Evolutionary conservation across 345 rosid genomes (phyloP).

Genomic region (Populus tremula): DNA sequence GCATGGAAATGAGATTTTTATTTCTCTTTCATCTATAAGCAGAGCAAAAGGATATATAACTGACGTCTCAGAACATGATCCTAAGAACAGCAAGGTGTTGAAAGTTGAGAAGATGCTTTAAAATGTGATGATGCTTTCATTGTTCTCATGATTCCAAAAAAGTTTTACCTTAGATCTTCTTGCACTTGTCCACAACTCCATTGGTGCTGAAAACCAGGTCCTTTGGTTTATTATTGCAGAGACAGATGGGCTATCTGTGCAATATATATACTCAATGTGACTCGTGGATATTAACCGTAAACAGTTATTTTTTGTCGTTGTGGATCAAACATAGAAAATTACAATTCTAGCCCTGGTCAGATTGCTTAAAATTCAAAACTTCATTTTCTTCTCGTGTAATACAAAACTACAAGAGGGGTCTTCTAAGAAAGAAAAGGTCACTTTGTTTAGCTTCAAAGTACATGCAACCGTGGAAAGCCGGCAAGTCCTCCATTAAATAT

Average conservation of each 20-base stretch:
- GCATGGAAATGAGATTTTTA: not conserved
- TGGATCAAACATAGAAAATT: not conserved
- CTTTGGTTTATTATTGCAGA: not conserved
- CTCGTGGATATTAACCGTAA: not conserved
- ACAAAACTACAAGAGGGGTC: not conserved
- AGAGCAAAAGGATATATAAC: not conserved
- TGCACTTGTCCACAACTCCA: slow-evolving; percentile 19
- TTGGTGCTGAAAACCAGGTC: not conserved
- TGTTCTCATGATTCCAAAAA: not conserved
- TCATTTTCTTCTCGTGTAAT: not conserved
- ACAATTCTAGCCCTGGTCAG: not conserved
- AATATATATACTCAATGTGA: not conserved
- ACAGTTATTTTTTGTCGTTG: not conserved
- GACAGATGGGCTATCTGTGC: not conserved
- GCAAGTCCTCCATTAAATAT: not conserved
- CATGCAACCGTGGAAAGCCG: not conserved
- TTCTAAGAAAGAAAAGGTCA: slow-evolving; percentile 12
- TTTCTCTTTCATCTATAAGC: not conserved
- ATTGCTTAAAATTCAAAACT: not conserved
- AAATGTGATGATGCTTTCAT: not conserved
- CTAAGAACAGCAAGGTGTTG: not conserved
- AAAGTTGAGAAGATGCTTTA: not conserved
- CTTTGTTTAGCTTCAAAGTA: not conserved
- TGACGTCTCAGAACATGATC: not conserved
- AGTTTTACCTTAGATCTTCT: slow-evolving; percentile 14